Percentiles rank a stretch among this genome's conserved stretches.
phyloP scores from a whole-genome alignment of 306 rosid species.

The Cucurbita pepo region DNA sequence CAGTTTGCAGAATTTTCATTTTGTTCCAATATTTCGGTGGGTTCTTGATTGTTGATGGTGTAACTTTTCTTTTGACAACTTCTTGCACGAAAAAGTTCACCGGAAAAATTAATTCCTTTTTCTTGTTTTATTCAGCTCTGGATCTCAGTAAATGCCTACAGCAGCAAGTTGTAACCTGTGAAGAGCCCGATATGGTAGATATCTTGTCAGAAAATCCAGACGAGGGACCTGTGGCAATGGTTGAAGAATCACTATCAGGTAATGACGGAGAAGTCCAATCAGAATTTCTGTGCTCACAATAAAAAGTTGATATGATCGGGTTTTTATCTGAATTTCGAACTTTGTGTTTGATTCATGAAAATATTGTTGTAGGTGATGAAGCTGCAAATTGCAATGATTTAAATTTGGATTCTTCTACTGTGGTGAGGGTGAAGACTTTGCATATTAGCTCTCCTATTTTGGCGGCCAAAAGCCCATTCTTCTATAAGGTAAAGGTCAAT shows the following conservation, averaged over 20 bases:
- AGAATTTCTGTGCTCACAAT: neutral
- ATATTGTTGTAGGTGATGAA: constrained; percentile 60
- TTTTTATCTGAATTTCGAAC: neutral
- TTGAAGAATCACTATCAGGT: constrained; percentile 83
- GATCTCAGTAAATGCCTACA: constrained; percentile 48
- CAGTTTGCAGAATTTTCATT: neutral
- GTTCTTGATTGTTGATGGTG: neutral
- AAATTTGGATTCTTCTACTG: constrained; percentile 48
- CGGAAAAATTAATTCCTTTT: constrained; percentile 3
- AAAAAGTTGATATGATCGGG: constrained; percentile 16
- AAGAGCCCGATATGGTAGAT: constrained; percentile 75
- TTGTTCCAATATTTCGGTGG: neutral
- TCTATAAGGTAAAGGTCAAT: constrained; percentile 48
- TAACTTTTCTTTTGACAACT: neutral
- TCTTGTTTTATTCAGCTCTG: constrained; percentile 19
- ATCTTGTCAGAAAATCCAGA: constrained; percentile 48
- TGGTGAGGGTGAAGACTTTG: constrained; percentile 57
- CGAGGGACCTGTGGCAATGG: constrained; percentile 71
- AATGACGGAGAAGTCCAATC: neutral
- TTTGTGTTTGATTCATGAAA: neutral
- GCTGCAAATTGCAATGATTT: constrained; percentile 58
- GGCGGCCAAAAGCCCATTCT: constrained; percentile 97
- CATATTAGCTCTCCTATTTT: constrained; percentile 94
- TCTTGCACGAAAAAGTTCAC: neutral
- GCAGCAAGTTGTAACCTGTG: constrained; percentile 55